A percentile compares a stretch with the other conserved stretches of the same genome.
phyloP scores from a whole-genome alignment of 805 yeast genomes.

The Kodamaea kaohsiungensis region DNA sequence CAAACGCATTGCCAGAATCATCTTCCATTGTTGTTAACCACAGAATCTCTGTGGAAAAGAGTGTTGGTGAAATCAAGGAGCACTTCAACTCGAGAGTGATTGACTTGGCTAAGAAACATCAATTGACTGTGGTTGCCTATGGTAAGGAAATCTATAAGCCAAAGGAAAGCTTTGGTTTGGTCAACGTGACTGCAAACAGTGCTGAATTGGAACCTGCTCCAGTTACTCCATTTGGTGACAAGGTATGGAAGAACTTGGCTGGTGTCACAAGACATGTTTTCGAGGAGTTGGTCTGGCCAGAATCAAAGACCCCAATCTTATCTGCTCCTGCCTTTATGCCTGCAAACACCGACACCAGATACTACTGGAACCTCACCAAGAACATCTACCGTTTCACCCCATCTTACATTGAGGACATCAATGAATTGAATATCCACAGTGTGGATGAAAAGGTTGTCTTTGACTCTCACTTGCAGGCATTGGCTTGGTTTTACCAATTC shows the following conservation, averaged over 20 bases:
- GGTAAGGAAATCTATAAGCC: slow-evolving; percentile 18
- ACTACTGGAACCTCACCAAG: slow-evolving; percentile 56
- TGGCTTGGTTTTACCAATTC: slow-evolving; percentile 36
- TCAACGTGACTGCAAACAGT: slow-evolving; percentile 16
- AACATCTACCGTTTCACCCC: slow-evolving; percentile 55
- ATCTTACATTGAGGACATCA: slow-evolving; percentile 12
- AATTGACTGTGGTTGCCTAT: slow-evolving; percentile 25
- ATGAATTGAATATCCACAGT: slow-evolving; percentile 26
- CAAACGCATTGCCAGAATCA: slow-evolving; percentile 41
- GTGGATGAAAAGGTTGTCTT: slow-evolving; percentile 35
- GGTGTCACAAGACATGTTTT: slow-evolving; percentile 65
- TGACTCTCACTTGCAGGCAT: slow-evolving; percentile 34
- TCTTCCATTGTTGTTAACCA: slow-evolving; percentile 33
- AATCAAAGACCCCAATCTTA: slow-evolving; percentile 30
- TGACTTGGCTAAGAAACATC: slow-evolving; percentile 27
- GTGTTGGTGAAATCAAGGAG: slow-evolving; percentile 21
- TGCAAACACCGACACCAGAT: slow-evolving; percentile 63
- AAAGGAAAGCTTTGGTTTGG: slow-evolving; percentile 17
- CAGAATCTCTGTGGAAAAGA: slow-evolving; percentile 32
- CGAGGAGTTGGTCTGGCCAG: slow-evolving; percentile 51
- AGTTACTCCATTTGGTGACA: slow-evolving; percentile 34
- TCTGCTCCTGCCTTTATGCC: slow-evolving; percentile 52
- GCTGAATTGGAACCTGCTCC: slow-evolving; percentile 46
- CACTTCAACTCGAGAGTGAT: slow-evolving; percentile 24
- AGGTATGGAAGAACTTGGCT: slow-evolving; percentile 40